Percentiles rank a stretch among this genome's conserved stretches.
These are phyloP conservation scores for Aspergillus sojae DNA, from an alignment of 2,329 filamentous ascomycete genomes.

Conservation along the genomic window DNA sequence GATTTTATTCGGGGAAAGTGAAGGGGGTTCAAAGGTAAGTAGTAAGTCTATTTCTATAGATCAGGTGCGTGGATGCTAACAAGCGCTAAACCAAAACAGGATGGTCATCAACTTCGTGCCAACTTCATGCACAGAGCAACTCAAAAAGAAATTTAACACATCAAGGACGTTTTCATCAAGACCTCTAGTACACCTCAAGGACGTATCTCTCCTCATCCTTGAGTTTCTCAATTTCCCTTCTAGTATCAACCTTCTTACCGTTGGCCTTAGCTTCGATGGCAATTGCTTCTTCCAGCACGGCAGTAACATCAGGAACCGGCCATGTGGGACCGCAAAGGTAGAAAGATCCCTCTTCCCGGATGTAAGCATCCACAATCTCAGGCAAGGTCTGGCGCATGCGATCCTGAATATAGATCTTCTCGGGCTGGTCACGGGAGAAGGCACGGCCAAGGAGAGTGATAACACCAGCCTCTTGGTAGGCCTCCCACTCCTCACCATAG, in stretches of 20 bases:
- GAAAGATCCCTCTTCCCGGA: conserved; percentile 85
- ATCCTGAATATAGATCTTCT: conserved; percentile 99
- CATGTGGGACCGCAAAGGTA: conserved; percentile 98
- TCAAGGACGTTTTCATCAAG: background rate
- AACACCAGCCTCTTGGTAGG: conserved; percentile 91
- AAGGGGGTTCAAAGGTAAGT: background rate
- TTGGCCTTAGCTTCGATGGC: conserved; percentile 68
- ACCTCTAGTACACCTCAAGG: conserved; percentile 83
- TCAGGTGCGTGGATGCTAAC: conserved; percentile 9
- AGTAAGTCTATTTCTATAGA: conserved; percentile 12
- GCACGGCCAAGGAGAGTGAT: conserved; percentile 91
- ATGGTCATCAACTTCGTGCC: conserved; percentile 12
- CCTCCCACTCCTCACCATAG: conserved; percentile 99
- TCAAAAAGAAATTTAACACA: background rate
- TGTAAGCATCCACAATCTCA: conserved; percentile 83
- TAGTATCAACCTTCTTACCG: conserved; percentile 77
- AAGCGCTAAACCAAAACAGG: conserved; percentile 26
- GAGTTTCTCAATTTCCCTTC: conserved; percentile 92
- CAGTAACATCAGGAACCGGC: conserved; percentile 96
- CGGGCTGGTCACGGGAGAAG: conserved; percentile 92
- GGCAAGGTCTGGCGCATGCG: conserved; percentile 86
- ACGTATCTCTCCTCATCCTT: conserved; percentile 96
- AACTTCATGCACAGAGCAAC: conserved; percentile 9
- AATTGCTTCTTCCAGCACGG: conserved; percentile 91
- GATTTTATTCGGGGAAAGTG: background rate